A percentile compares a stretch with the other conserved stretches of the same genome.
These are phyloP conservation scores for Simmondsia chinensis DNA, from an alignment of 148 eudicot species.

Conservation along the genomic window DNA sequence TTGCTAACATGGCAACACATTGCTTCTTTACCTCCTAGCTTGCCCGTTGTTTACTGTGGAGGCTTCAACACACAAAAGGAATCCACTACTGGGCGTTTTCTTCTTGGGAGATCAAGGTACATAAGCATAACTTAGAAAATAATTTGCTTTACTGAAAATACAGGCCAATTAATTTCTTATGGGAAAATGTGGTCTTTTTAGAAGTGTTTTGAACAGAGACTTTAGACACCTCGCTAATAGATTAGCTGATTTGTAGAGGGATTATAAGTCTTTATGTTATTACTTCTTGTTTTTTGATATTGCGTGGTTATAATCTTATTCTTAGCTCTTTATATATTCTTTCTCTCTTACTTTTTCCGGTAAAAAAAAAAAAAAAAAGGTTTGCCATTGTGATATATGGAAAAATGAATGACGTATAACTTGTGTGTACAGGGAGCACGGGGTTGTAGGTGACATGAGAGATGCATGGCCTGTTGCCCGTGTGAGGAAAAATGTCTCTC, in stretches of 20 bases:
- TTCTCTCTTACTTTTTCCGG: not conserved
- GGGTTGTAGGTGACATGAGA: slow-evolving; percentile 92
- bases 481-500: slow-evolving; percentile 69
- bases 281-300: not conserved
- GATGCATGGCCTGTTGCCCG: slow-evolving; percentile 97
- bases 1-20: slow-evolving; percentile 98
- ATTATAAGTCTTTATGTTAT: no score
- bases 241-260: no score
- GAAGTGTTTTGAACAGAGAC: no score
- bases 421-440: slow-evolving; percentile 63
- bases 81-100: slow-evolving; percentile 97
- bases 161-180: no score
- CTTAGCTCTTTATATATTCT: not conserved
- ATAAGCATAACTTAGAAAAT: no score
- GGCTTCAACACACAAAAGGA: slow-evolving; percentile 97
- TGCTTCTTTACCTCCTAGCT: slow-evolving; percentile 92
- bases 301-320: not conserved
- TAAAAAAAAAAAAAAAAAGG: no score
- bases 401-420: no score
- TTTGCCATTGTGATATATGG: no score
- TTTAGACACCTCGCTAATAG: no score
- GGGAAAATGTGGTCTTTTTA: no score
- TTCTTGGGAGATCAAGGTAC: slow-evolving; percentile 98
- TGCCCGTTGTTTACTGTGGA: slow-evolving; percentile 92
- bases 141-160: no score